Percentiles rank a stretch among this genome's conserved stretches.
Conservation (phyloP, 805 yeast species). For the Suhomyces prunicola region DNA sequence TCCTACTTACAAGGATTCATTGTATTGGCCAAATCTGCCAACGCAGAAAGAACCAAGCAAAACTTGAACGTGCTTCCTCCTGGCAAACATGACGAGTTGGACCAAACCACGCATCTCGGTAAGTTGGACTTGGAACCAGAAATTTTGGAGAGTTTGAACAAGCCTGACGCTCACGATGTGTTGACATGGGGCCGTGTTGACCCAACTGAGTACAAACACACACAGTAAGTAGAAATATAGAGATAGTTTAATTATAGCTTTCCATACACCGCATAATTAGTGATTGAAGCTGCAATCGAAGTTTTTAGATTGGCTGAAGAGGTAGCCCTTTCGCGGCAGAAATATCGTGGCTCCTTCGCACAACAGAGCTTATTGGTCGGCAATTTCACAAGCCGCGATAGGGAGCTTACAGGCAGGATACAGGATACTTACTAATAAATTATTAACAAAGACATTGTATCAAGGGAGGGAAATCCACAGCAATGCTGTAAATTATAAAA, state of each 20-base stretch:
- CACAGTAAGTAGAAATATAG: not conserved
- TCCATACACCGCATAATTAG: not conserved
- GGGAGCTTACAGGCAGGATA: not conserved
- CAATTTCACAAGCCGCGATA: not conserved
- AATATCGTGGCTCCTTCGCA: not conserved
- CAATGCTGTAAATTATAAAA: not conserved
- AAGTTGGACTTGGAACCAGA: conserved; percentile 40
- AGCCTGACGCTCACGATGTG: conserved; percentile 34
- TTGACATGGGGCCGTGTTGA: conserved; percentile 33
- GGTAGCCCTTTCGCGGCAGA: not conserved
- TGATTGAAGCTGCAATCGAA: not conserved
- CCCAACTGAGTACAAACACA: conserved; percentile 24
- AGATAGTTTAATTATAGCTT: not conserved
- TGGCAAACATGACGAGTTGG: conserved; percentile 24
- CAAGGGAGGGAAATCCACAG: not conserved
- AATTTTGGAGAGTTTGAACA: conserved; percentile 33
- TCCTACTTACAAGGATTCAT: conserved; percentile 58
- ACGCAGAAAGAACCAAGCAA: conserved; percentile 46
- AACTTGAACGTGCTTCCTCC: conserved; percentile 53
- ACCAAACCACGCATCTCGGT: conserved; percentile 25
- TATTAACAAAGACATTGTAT: not conserved
- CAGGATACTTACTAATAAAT: not conserved
- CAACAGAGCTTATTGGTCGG: not conserved
- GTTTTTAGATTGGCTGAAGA: not conserved
- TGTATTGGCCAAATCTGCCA: conserved; percentile 45